Evolutionary conservation across 176 grass and related monocot species (phyloP), one percentile per base, ranked within the genome.

Genomic region (Carex parvula): DNA sequence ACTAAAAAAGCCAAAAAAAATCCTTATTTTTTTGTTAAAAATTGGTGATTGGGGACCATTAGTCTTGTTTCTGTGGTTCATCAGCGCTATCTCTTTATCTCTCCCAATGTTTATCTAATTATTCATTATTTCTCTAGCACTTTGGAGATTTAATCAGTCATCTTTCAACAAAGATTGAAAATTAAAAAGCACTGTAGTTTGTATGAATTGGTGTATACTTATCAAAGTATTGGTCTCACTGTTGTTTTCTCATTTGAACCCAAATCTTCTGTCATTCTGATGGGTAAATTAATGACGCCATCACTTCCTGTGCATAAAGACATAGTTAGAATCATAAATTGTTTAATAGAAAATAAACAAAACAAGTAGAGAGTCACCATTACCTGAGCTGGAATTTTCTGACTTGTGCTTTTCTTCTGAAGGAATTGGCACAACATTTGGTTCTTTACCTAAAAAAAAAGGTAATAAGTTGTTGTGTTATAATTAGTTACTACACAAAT

Each of bases 391-490:
- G 10, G 42, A 69, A 41, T 83, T 83, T 83, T 69, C 62, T n/a
- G 81, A 54, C 2, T 83, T 50, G n/a, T 83, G 62, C 14, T 83
- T 83, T 53, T 69, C 81, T 83, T 83, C 64, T 32, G 58, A 53
- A 50, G 81, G n/a, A 55, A 83, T n/a, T 24, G 15, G 4, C 3
- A 83, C 60, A 66, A 69, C 62, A 37, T 13, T 68, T 32, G 62
- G 12, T 83, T 69, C 81, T 52, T 68, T 83, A n/a, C 16, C 58
- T 83, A 30, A 42, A 68, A n/a, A n/a, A 83, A 39, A 24, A 24
- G 46, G 16, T 1, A 14, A 52, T 66, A 50, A 52, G 8, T 55
- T 17, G 2, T 46, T 13, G 18, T 81, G 10, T 41, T 81, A 8
- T 29, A 5, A 68, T 78, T 24, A 77, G 5, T 32, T 77, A 33